phyloP scores from a whole-genome alignment of 768 basidiomycete genomes.

The Rhodotorula paludigena region DNA sequence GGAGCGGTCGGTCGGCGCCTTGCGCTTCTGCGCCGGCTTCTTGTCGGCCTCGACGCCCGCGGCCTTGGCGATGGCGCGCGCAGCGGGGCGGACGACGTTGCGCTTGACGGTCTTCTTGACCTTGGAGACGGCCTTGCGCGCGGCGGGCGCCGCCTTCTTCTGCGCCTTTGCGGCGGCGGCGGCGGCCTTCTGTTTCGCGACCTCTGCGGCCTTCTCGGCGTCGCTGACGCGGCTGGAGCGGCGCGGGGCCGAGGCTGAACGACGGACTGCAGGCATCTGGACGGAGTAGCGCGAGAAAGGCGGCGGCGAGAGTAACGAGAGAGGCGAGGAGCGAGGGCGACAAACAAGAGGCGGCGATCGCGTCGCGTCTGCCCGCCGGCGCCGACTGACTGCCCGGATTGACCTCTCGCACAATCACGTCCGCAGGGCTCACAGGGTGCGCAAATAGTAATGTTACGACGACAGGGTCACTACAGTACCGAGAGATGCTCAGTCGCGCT shows the following conservation, averaged over 20 bases:
- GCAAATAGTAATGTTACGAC: no score
- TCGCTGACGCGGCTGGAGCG: conserved; percentile 4
- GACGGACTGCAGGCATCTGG: conserved; percentile 9
- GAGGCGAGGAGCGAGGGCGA: not conserved
- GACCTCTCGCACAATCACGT: no score
- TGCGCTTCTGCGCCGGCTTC: not conserved
- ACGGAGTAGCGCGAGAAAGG: not conserved
- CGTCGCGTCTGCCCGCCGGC: no score
- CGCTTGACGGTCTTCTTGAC: not conserved
- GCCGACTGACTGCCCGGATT: no score
- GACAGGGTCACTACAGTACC: not conserved
- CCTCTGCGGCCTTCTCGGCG: not conserved
- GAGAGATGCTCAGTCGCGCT: not conserved
- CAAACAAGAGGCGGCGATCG: not conserved
- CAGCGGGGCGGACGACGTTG: not conserved
- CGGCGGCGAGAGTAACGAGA: not conserved
- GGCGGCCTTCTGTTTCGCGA: not conserved
- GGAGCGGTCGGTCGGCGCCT: not conserved
- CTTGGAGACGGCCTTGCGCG: not conserved
- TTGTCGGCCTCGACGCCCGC: not conserved
- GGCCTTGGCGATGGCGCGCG: not conserved
- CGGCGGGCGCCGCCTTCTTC: conserved; percentile 1
- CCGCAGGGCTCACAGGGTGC: no score
- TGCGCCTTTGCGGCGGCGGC: not conserved
- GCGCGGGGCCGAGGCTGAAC: conserved; percentile 14